phyloP scores from a whole-genome alignment of 352 stramenopile species.

The Pythium volutum region DNA sequence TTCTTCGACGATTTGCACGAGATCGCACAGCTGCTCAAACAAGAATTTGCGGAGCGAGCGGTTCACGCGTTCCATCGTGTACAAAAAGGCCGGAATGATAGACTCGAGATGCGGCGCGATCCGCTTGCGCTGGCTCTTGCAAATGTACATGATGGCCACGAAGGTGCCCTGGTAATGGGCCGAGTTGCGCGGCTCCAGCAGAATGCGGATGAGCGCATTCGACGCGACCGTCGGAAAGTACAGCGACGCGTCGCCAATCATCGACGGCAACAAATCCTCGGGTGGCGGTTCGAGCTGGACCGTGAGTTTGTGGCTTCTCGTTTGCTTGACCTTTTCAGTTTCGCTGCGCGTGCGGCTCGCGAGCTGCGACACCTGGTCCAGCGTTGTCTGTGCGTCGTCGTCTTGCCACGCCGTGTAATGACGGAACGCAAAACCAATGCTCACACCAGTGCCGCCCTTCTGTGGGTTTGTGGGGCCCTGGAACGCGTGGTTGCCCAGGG shows the following conservation, averaged over 20 bases:
- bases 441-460: constrained; percentile 17
- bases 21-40: constrained; percentile 94
- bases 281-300: constrained; percentile 64
- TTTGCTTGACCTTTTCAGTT: constrained; percentile 68
- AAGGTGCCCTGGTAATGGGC: constrained; percentile 97
- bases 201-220: constrained; percentile 96
- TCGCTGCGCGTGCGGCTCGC: constrained; percentile 52
- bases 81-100: constrained; percentile 97
- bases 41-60: constrained; percentile 91
- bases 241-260: constrained; percentile 85
- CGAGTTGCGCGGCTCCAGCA: constrained; percentile 95
- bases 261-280: constrained; percentile 76
- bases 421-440: constrained; percentile 22
- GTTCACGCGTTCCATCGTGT: constrained; percentile 90
- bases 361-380: constrained; percentile 43
- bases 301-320: constrained; percentile 50
- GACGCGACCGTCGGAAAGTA: constrained; percentile 97
- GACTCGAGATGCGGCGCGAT: constrained; percentile 95
- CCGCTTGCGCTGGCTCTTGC: constrained; percentile 93
- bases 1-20: constrained; percentile 97
- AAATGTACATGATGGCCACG: constrained; percentile 99
- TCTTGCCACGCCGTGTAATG: constrained; percentile 26
- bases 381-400: constrained; percentile 39
- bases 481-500: constrained; percentile 6
- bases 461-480: not conserved